phyloP scores from a whole-genome alignment of 2,329 filamentous ascomycete genomes.

The Microascus cirrosus region DNA sequence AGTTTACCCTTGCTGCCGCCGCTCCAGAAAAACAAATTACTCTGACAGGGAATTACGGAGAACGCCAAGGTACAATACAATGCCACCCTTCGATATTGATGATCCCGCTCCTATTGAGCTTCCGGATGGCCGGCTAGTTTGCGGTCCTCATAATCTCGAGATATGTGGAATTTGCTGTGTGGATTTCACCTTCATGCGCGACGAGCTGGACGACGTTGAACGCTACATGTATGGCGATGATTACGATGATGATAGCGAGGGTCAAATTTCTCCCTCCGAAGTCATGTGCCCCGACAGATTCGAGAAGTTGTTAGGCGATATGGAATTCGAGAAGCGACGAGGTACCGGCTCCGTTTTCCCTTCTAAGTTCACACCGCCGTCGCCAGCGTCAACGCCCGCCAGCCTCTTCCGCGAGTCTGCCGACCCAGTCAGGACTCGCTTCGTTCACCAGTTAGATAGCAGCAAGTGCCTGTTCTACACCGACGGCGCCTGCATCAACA shows the following conservation, averaged over 20 bases:
- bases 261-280: slow-evolving; percentile 2
- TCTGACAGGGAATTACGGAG: too few relatives aligned
- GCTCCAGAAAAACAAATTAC: not conserved
- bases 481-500: slow-evolving; percentile 32
- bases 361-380: slow-evolving; percentile 17
- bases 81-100: not conserved
- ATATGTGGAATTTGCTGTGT: slow-evolving; percentile 19
- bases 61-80: not conserved
- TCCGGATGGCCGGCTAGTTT: slow-evolving; percentile 22
- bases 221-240: not conserved
- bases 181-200: slow-evolving; percentile 23
- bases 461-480: slow-evolving; percentile 27
- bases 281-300: not conserved
- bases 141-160: slow-evolving; percentile 19
- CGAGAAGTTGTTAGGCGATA: not conserved
- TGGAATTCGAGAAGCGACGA: slow-evolving; percentile 4
- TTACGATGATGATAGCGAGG: not conserved
- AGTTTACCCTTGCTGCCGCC: not conserved
- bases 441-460: slow-evolving; percentile 18
- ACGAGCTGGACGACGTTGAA: slow-evolving; percentile 11
- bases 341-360: slow-evolving; percentile 15
- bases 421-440: slow-evolving; percentile 11
- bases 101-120: slow-evolving; percentile 11
- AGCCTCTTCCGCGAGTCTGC: slow-evolving; percentile 8
- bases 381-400: slow-evolving; percentile 8